Evolutionary conservation across 257 asterid genomes (phyloP), one percentile per base, ranked within the genome.

Genomic region (Oldenlandia corymbosa): DNA sequence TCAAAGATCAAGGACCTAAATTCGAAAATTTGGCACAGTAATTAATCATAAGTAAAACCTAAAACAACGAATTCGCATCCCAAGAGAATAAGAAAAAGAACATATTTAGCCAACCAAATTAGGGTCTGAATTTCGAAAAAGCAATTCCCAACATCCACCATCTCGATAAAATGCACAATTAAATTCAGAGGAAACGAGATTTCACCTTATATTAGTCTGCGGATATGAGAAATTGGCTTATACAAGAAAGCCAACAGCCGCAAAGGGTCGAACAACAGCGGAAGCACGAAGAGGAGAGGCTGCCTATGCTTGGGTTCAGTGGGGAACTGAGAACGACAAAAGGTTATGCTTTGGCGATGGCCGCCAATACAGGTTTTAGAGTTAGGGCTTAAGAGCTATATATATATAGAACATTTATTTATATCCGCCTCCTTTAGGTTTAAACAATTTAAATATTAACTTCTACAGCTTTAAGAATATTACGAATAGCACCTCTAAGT

Each of bases 361-460:
- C n/a, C n/a, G n/a, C n/a, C n/a, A n/a, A n/a, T n/a, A n/a, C n/a
- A n/a, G n/a, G 37, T 27, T 24, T 41, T 7, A 4, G 14, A 11
- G 37, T 7, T 59, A 59, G 64, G 64, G 64, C 39, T 58, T 59
- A n/a, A 49, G 48, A 42, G 52, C 52, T 12, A 49, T 49, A 45
- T 3, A 45, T 45, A 45, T 45, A 2, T 45, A 16, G 13, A 41
- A 16, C 9, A 9, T 23, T 45, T 45, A 45, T 5, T 45, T 45
- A 7, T 23, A 16, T 23, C 21, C 16, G 6, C 23, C 50, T 4
- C 9, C 21, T 23, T 2, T 1, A 45, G 5, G 1, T 17, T 45
- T 45, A 45, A 1, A 5, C 1, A 45, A 45, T 45, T 16, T 14
- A 45, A 45, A 1, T 45, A 5, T 5, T 5, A 23, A 11, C 50